Evolutionary conservation across 106 monocot genomes (phyloP).

Genomic region (Dioscorea zingiberensis): DNA sequence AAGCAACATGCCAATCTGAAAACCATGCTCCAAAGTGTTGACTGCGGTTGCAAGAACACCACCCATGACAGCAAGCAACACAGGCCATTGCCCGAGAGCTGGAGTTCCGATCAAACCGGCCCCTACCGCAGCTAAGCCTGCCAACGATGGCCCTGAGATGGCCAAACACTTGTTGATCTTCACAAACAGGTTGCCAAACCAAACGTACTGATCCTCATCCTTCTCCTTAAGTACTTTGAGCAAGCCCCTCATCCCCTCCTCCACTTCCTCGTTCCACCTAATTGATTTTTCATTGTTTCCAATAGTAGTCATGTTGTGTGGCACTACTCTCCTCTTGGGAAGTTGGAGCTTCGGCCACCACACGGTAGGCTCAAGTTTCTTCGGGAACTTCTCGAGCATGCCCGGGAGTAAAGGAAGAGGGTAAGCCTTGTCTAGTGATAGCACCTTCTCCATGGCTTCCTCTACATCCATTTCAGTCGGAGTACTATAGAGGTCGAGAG

Average conservation of each 20-base stretch:
- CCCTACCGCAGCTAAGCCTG: conserved; percentile 39
- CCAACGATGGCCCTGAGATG: conserved; percentile 48
- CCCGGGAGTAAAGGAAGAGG: conserved; percentile 61
- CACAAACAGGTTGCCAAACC: conserved; percentile 27
- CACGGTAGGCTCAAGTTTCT: conserved; percentile 43
- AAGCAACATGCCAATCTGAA: conserved; percentile 80
- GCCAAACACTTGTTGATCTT: conserved; percentile 54
- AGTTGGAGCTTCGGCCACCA: conserved; percentile 65
- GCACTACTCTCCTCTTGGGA: too few relatives aligned
- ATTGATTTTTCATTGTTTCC: conserved; percentile 10
- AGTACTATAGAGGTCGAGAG: conserved; percentile 1
- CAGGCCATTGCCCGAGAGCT: conserved; percentile 21
- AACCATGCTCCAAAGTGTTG: conserved; percentile 74
- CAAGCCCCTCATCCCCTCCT: conserved; percentile 48
- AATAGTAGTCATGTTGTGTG: not conserved
- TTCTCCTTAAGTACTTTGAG: conserved; percentile 37
- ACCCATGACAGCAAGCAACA: conserved; percentile 27
- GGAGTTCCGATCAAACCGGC: conserved; percentile 17
- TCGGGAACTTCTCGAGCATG: conserved; percentile 87
- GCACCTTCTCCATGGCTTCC: conserved; percentile 49
- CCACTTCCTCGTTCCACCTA: conserved; percentile 52
- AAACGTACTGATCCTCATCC: conserved; percentile 51
- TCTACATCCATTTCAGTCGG: conserved; percentile 27
- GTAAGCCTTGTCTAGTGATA: conserved; percentile 73
- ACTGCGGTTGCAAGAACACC: conserved; percentile 57